Percentiles rank a stretch among this genome's conserved stretches.
phyloP scores from a whole-genome alignment of 305 asterid species.

The Withania somnifera region DNA sequence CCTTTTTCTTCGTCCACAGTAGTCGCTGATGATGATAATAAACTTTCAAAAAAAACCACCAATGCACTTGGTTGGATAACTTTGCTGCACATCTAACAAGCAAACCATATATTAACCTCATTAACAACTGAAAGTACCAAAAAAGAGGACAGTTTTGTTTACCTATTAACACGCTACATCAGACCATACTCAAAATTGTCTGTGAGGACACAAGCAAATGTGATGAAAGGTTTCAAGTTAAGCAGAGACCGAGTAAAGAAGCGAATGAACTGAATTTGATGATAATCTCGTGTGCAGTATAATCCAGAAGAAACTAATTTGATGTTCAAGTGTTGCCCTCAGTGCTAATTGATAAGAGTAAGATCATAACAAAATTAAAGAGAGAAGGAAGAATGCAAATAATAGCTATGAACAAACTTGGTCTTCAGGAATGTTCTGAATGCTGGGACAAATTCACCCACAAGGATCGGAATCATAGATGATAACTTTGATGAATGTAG shows the following conservation, averaged over 20 bases:
- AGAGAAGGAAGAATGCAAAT: not conserved
- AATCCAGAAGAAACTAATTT: not conserved
- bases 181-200: not conserved
- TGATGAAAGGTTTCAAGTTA: not conserved
- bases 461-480: not conserved
- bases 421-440: not conserved
- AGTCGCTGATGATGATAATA: constrained; percentile 91
- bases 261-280: not conserved
- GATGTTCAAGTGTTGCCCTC: not conserved
- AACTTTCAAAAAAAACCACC: constrained; percentile 70
- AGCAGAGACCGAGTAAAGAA: not conserved
- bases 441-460: not conserved
- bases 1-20: constrained; percentile 97
- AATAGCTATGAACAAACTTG: not conserved
- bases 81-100: constrained; percentile 93
- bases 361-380: not conserved
- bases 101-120: not conserved
- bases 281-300: not conserved
- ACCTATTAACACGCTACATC: not conserved
- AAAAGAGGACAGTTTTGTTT: not conserved
- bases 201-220: not conserved
- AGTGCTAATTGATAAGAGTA: not conserved
- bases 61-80: constrained; percentile 85
- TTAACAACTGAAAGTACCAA: not conserved
- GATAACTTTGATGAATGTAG: not conserved